Evolutionary conservation across 2,329 filamentous ascomycete species (phyloP).

Genomic region (Teratosphaeria zuluensis): DNA sequence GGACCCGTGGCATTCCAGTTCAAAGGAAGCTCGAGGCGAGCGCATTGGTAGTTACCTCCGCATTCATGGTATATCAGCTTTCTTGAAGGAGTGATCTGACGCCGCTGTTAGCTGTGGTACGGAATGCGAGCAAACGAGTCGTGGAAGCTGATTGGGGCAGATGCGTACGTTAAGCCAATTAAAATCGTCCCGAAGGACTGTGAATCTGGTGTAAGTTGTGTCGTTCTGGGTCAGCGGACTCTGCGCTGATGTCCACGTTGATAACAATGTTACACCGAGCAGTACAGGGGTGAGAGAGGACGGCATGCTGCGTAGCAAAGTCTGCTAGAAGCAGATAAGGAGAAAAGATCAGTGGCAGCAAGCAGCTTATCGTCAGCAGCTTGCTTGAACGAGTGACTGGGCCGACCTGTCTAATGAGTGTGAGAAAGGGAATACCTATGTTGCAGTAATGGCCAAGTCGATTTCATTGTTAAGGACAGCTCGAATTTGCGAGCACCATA

Average conservation of each 20-base stretch:
- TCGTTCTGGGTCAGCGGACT: not conserved
- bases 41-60: conserved; percentile 38
- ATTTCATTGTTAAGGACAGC: too few species aligned
- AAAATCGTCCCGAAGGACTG: not conserved
- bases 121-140: not conserved
- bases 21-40: conserved; percentile 38
- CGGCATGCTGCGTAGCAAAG: not conserved
- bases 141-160: not conserved
- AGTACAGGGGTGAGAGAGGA: not conserved
- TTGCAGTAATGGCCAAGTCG: too few species aligned
- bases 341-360: too few species aligned
- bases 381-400: too few species aligned
- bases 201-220: not conserved
- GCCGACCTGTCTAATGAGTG: too few species aligned
- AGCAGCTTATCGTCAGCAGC: too few species aligned
- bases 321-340: not conserved
- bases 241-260: not conserved
- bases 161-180: not conserved
- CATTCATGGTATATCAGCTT: conserved; percentile 20
- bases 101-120: not conserved
- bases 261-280: not conserved
- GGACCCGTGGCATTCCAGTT: conserved; percentile 21
- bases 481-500: too few species aligned
- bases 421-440: too few species aligned
- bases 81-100: not conserved